Evolutionary conservation across 345 rosid genomes (phyloP).

Genomic region (Hirschfeldia incana): DNA sequence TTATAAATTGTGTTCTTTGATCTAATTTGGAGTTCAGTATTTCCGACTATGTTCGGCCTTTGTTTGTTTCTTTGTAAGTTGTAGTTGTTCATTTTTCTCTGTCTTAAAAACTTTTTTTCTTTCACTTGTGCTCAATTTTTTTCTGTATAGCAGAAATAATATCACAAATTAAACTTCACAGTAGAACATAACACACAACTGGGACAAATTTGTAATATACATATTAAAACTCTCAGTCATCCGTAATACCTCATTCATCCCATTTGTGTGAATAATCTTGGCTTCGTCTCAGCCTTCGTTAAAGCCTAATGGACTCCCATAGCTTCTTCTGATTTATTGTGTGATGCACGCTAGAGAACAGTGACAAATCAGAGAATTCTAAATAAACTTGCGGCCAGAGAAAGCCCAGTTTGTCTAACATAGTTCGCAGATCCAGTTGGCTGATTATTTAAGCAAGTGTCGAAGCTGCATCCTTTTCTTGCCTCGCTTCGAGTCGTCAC

Average conservation of each 20-base stretch:
- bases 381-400: conserved; percentile 33
- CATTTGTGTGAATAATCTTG: conserved; percentile 27
- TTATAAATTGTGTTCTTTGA: conserved; percentile 1
- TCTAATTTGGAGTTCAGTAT: no score
- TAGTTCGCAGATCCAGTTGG: conserved; percentile 45
- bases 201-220: conserved; percentile 5
- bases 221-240: conserved; percentile 33
- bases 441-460: conserved; percentile 46
- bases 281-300: no score
- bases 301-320: no score
- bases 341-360: neutral
- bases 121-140: no score
- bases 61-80: no score
- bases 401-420: conserved; percentile 21
- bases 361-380: neutral
- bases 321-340: no score
- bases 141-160: neutral
- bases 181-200: neutral
- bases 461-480: conserved; percentile 11
- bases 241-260: conserved; percentile 40
- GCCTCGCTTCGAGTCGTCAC: no score
- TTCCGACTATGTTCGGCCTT: no score
- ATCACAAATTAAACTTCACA: neutral
- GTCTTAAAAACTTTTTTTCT: no score
- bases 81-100: no score